A percentile compares a stretch with the other conserved stretches of the same genome.
Conservation (phyloP, 345 rosid species). For the Iberis pinnata region DNA sequence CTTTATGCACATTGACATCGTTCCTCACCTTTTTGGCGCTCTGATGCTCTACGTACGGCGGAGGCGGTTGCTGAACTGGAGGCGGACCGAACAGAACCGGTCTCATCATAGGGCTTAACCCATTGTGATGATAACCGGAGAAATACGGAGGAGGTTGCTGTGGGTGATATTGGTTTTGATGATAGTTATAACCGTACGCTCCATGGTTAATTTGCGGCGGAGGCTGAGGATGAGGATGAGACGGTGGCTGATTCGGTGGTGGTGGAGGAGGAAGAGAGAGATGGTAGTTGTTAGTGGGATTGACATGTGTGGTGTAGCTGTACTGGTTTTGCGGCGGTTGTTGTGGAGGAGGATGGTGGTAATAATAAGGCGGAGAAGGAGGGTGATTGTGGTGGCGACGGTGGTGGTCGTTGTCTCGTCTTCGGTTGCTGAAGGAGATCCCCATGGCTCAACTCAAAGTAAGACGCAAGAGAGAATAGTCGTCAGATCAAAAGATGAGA, state of each 20-base stretch:
- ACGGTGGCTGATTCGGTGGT: slow-evolving; percentile 18
- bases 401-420: slow-evolving; percentile 51
- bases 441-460: slow-evolving; percentile 53
- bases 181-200: slow-evolving; percentile 39
- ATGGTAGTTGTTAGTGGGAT: slow-evolving; percentile 27
- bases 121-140: slow-evolving; percentile 42
- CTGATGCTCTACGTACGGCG: slow-evolving; percentile 76
- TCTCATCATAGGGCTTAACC: slow-evolving; percentile 40
- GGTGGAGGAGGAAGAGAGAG: slow-evolving; percentile 29
- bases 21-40: slow-evolving; percentile 84
- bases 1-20: slow-evolving; percentile 84
- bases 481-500: too few relatives aligned
- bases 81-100: slow-evolving; percentile 29
- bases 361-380: slow-evolving; percentile 34
- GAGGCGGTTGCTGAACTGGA: slow-evolving; percentile 31
- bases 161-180: slow-evolving; percentile 31
- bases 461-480: slow-evolving; percentile 1
- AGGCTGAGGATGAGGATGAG: slow-evolving; percentile 20
- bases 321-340: slow-evolving; percentile 34
- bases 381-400: slow-evolving; percentile 25
- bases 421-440: slow-evolving; percentile 60
- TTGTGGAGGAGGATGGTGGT: slow-evolving; percentile 25
- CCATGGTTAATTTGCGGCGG: slow-evolving; percentile 34
- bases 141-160: slow-evolving; percentile 40
- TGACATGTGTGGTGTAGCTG: slow-evolving; percentile 26